Percentiles rank a stretch among this genome's conserved stretches.
Conservation (phyloP, 257 asterid species). For the Scutellaria minor region DNA sequence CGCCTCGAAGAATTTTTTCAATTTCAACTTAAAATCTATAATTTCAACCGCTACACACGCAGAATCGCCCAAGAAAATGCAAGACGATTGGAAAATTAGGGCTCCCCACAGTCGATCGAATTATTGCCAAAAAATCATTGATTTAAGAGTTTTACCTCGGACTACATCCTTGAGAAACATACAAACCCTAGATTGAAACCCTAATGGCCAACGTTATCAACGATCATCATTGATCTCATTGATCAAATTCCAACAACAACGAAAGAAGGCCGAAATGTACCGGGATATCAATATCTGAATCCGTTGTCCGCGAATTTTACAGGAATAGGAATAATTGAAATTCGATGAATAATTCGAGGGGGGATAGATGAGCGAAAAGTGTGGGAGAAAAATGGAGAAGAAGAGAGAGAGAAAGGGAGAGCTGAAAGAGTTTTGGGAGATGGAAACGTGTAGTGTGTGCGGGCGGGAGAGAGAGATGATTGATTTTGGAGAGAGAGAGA, state of each 20-base stretch:
- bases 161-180: constrained; percentile 46
- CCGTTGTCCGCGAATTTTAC: neutral
- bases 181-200: constrained; percentile 46
- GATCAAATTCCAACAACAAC: constrained; percentile 23
- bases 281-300: neutral
- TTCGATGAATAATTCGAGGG: constrained; percentile 8
- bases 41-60: constrained; percentile 25
- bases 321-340: constrained; percentile 14
- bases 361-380: constrained; percentile 31
- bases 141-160: constrained; percentile 20
- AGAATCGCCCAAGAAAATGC: constrained; percentile 17
- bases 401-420: constrained; percentile 27
- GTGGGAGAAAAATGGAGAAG: constrained; percentile 28
- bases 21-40: constrained; percentile 27
- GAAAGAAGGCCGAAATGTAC: constrained; percentile 18
- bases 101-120: constrained; percentile 33
- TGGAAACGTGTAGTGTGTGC: constrained; percentile 23
- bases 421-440: constrained; percentile 2
- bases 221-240: constrained; percentile 42
- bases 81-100: constrained; percentile 3
- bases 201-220: constrained; percentile 42
- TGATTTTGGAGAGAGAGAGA: neutral
- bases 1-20: constrained; percentile 14
- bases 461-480: neutral
- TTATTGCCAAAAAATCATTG: constrained; percentile 23